phyloP scores from a whole-genome alignment of 2,329 filamentous ascomycete genomes.

The Ascochyta pisi region DNA sequence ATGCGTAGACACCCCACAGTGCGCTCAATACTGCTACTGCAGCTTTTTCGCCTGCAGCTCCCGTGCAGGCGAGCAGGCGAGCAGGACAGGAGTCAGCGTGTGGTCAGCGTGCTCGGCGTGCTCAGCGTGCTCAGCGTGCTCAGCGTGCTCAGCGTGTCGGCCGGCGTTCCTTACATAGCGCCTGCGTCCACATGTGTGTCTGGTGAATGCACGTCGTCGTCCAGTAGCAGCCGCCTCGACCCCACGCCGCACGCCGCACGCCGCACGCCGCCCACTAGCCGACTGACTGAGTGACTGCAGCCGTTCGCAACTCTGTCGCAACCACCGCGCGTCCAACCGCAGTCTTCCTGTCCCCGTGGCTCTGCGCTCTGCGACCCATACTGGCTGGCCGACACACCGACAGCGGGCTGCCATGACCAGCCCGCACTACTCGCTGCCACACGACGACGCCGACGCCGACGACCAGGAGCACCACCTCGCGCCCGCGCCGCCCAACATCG shows the following conservation, averaged over 20 bases:
- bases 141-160: slow-evolving; percentile 4
- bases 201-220: slow-evolving; percentile 15
- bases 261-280: slow-evolving; percentile 9
- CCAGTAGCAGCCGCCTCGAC: slow-evolving; percentile 10
- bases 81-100: slow-evolving; percentile 2
- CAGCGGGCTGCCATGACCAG: slow-evolving; percentile 36
- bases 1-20: slow-evolving; percentile 1
- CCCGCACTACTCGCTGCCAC: slow-evolving; percentile 20
- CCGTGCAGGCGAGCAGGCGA: background rate
- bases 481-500: slow-evolving; percentile 21
- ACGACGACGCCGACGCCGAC: slow-evolving; percentile 12
- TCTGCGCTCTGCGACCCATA: slow-evolving; percentile 3
- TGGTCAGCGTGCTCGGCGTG: background rate
- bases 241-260: slow-evolving; percentile 7
- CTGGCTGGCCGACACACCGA: slow-evolving; percentile 6
- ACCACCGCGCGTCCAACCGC: slow-evolving; percentile 1
- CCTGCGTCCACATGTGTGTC: slow-evolving; percentile 13
- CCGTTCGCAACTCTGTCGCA: slow-evolving; percentile 8
- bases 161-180: slow-evolving; percentile 16
- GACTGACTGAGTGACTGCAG: slow-evolving; percentile 8
- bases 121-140: background rate
- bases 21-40: background rate
- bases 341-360: slow-evolving; percentile 1
- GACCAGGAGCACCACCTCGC: slow-evolving; percentile 2
- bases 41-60: background rate